phyloP scores from a whole-genome alignment of 1,139 yeast species.

The Pichia sp. region DNA sequence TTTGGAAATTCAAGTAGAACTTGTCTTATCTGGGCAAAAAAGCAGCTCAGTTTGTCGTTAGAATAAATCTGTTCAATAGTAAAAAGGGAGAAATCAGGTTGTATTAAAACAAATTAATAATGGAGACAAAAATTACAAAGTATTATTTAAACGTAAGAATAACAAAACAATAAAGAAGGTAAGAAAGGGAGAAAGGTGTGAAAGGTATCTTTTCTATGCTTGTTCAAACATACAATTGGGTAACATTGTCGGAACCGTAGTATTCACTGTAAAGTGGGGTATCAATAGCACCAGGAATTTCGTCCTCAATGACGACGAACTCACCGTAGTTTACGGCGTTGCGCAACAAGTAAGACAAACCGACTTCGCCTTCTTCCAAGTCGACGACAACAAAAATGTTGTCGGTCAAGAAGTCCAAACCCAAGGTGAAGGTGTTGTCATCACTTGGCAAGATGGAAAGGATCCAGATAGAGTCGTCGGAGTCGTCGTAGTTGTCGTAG shows the following conservation, averaged over 20 bases:
- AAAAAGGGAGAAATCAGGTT: no score
- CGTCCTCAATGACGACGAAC: slow-evolving; percentile 8
- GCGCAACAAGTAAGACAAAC: slow-evolving; percentile 45
- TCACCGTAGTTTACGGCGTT: neutral
- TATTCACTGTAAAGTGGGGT: slow-evolving; percentile 3
- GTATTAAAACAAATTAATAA: neutral
- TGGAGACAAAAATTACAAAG: neutral
- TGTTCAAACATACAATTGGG: slow-evolving; percentile 3
- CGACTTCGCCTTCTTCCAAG: slow-evolving; percentile 57
- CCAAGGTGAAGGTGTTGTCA: slow-evolving; percentile 38
- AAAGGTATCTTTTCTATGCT: neutral
- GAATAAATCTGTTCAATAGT: no score
- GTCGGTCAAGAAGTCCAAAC: slow-evolving; percentile 65
- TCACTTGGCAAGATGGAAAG: slow-evolving; percentile 22
- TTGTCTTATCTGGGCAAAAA: no score
- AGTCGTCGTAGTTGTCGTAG: neutral
- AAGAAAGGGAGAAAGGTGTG: neutral
- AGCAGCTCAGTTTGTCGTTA: no score
- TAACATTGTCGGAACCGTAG: slow-evolving; percentile 10
- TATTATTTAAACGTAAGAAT: neutral
- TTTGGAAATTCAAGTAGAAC: no score
- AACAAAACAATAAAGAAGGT: slow-evolving; percentile 1
- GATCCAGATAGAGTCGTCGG: neutral
- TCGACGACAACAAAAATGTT: slow-evolving; percentile 71
- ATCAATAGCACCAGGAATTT: slow-evolving; percentile 9